Conservation (phyloP, 345 rosid genomes). For the Salix brachista region DNA sequence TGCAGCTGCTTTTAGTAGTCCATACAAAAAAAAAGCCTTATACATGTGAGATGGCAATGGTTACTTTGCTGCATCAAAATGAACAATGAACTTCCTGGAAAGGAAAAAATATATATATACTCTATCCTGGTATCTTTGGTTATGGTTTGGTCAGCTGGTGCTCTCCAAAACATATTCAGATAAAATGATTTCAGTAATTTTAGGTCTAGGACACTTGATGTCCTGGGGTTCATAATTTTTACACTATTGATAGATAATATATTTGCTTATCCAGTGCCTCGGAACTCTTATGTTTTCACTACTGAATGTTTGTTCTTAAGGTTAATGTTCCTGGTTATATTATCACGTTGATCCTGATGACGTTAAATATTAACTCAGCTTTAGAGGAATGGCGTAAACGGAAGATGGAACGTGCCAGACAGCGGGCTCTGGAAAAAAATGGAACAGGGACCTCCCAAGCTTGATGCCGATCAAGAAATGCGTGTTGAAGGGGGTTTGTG, state of each 20-base stretch:
- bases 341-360: slow-evolving; percentile 2
- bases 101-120: too few relatives aligned
- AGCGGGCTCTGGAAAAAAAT: slow-evolving; percentile 56
- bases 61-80: not conserved
- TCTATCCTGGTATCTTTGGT: not conserved
- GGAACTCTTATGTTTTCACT: not conserved
- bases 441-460: slow-evolving; percentile 43
- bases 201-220: not conserved
- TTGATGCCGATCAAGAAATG: not conserved
- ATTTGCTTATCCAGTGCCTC: not conserved
- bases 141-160: not conserved
- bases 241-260: not conserved
- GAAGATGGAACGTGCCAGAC: slow-evolving; percentile 84
- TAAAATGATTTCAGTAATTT: not conserved
- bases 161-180: not conserved
- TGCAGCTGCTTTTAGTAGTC: not conserved
- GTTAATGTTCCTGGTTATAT: not conserved
- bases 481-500: not conserved
- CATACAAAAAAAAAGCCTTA: not conserved
- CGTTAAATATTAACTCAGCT: slow-evolving; percentile 34
- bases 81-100: not conserved
- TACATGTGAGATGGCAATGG: not conserved
- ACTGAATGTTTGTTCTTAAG: not conserved
- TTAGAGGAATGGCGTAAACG: slow-evolving; percentile 87
- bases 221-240: not conserved